A percentile compares a stretch with the other conserved stretches of the same genome.
These are phyloP conservation scores for Diplodia intermedia DNA, from an alignment of 2,329 filamentous ascomycete genomes.

Conservation along the genomic window DNA sequence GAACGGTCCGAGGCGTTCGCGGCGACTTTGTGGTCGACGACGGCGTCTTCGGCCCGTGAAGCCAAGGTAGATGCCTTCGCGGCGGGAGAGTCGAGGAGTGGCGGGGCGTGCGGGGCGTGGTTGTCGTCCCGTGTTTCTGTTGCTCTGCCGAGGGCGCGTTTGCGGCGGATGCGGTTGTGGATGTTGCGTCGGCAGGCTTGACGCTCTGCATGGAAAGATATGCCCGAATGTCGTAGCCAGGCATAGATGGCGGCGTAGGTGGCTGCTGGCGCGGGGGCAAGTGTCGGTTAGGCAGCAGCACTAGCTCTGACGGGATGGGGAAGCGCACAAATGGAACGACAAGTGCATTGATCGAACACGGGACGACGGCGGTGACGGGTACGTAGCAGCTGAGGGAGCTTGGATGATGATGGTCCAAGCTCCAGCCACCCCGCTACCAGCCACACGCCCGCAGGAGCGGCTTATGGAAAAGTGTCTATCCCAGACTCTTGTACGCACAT, in stretches of 20 bases:
- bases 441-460: conserved; percentile 15
- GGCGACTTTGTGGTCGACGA: background rate
- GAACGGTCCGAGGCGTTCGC: background rate
- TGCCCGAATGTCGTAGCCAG: background rate
- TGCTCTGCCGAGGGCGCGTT: background rate
- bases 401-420: conserved; percentile 10
- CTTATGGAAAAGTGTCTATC: too few relatives aligned
- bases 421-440: conserved; percentile 23
- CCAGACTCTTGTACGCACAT: background rate
- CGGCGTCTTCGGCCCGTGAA: background rate
- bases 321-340: background rate
- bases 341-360: background rate
- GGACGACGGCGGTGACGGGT: background rate
- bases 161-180: background rate
- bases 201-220: background rate
- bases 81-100: background rate
- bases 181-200: background rate
- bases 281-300: background rate
- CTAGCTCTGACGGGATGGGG: background rate
- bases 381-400: background rate
- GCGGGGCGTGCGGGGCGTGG: background rate
- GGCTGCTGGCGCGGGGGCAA: background rate
- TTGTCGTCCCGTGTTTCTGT: background rate
- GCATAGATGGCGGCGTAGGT: background rate
- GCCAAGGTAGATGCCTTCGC: background rate